Evolutionary conservation across 2,329 filamentous ascomycete species (phyloP), one percentile per base, ranked within the genome.

Genomic region (Alternaria incomplexa): DNA sequence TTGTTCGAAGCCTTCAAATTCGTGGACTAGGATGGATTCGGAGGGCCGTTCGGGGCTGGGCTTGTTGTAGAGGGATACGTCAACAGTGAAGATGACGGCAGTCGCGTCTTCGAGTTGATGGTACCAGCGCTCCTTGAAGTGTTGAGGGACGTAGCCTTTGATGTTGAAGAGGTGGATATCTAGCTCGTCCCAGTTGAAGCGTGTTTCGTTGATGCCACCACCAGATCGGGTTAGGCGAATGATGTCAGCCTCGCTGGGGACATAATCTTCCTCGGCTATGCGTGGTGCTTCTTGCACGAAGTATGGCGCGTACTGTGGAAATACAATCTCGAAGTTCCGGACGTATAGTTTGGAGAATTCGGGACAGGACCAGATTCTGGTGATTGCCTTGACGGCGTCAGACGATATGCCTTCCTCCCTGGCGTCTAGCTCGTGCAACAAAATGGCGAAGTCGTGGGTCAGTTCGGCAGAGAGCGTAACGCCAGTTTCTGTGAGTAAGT

Each of bases 161-260:
- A 79, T 75, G 64, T 77, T 78, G 69, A 79, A 79, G 3, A 79
- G 69, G 50, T 78, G 77, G 6, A 79, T 71, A 25, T 73, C 73
- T 2, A 79, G 64, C 51, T 77, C 75, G 51, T 77, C 75, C 77
- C 77, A 79, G 36, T 67, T 67, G 63, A 79, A 79, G 45, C 77
- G 75, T 10, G 78, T 58, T 55, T 79, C 77, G 52, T 75, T 76
- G 58, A 78, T 75, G 45, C 74, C 75, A 23, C 73, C 69, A 6
- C 73, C 62, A 3, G 70, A 65, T 11, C 72, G 70, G 55, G 76
- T 74, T 0, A 79, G 66, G 1, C 76, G 77, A 28, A 78, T 73
- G 22, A 79, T 78, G 55, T 79, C 77, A 17, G 75, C 75, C 52
- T 78, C 75, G 17, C 63, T 68, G 15, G 77, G 77, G 11, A 79